Evolutionary conservation across 2,329 filamentous ascomycete species (phyloP).

Genomic region (Alternaria ventricosa): DNA sequence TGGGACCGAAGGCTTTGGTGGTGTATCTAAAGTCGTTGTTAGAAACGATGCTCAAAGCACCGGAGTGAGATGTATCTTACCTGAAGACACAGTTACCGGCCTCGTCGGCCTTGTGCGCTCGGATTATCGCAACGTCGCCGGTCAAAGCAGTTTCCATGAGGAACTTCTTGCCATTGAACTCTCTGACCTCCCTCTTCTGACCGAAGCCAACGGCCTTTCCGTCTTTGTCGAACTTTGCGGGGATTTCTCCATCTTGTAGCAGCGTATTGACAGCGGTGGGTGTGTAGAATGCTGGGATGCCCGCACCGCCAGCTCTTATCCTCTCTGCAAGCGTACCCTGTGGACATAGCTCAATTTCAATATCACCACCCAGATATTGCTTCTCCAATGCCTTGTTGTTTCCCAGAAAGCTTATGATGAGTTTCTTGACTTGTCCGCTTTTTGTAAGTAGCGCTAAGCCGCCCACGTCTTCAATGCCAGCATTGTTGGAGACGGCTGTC

Average conservation of each 20-base stretch:
- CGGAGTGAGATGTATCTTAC: constrained; percentile 14
- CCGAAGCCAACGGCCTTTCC: constrained; percentile 69
- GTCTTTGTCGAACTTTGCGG: constrained; percentile 64
- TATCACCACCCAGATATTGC: constrained; percentile 74
- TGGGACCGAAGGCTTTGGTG: constrained; percentile 47
- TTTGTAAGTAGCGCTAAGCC: constrained; percentile 73
- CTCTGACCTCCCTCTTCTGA: constrained; percentile 70
- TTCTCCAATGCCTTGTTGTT: constrained; percentile 79
- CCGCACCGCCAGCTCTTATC: constrained; percentile 74
- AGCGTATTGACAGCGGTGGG: constrained; percentile 72
- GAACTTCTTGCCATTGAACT: constrained; percentile 75
- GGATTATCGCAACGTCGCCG: constrained; percentile 77
- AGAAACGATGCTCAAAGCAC: not conserved
- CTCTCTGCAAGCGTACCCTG: constrained; percentile 78
- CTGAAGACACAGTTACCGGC: constrained; percentile 78
- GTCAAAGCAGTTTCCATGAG: constrained; percentile 79
- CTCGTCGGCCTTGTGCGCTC: constrained; percentile 78
- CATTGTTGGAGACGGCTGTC: constrained; percentile 83
- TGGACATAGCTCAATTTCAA: constrained; percentile 77
- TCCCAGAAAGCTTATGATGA: constrained; percentile 79
- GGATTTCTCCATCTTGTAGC: constrained; percentile 71
- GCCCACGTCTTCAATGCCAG: constrained; percentile 69
- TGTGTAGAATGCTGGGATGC: constrained; percentile 82
- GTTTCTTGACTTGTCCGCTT: constrained; percentile 72
- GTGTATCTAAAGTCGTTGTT: constrained; percentile 35